A percentile compares a stretch with the other conserved stretches of the same genome.
Evolutionary conservation across 2,329 filamentous ascomycete genomes (phyloP).

Genomic region (Fusarium musae): DNA sequence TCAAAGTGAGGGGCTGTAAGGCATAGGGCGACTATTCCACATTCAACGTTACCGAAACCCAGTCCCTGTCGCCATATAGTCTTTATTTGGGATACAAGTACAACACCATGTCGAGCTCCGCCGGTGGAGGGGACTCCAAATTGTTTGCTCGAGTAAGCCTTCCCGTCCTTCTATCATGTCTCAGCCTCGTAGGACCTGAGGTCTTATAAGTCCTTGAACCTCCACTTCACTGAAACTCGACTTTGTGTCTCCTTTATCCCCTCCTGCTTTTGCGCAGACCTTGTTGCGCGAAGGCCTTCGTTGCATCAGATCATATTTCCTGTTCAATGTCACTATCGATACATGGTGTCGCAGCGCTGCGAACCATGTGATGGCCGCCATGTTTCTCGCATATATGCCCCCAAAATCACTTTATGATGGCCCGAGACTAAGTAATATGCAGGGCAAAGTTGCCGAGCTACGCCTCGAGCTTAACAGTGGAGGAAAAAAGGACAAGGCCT

Average conservation of each 20-base stretch:
- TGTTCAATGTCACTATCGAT: constrained; percentile 21
- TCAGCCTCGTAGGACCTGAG: constrained; percentile 31
- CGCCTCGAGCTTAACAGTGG: constrained; percentile 93
- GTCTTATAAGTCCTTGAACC: constrained; percentile 12
- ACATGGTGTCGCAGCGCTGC: constrained; percentile 7
- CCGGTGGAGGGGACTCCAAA: constrained; percentile 92
- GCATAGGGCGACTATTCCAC: constrained; percentile 38
- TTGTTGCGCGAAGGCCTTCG: background rate
- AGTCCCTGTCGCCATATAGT: constrained; percentile 21
- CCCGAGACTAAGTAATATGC: constrained; percentile 67
- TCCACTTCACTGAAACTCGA: constrained; percentile 11
- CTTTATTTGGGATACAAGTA: constrained; percentile 43
- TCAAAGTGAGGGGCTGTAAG: constrained; percentile 42
- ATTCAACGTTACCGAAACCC: constrained; percentile 32
- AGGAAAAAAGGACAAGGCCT: constrained; percentile 98
- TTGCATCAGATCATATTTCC: background rate
- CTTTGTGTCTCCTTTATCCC: constrained; percentile 3
- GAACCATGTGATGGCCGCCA: constrained; percentile 46
- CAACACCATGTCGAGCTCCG: constrained; percentile 64
- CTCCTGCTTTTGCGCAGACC: background rate
- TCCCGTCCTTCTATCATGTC: constrained; percentile 27
- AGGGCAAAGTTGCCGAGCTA: constrained; percentile 99
- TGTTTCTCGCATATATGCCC: constrained; percentile 67
- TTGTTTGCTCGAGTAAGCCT: constrained; percentile 92
- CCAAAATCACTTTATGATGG: constrained; percentile 54